Evolutionary conservation across 2,329 filamentous ascomycete genomes (phyloP), one percentile per base, ranked within the genome.

Genomic region (Colletotrichum scovillei): DNA sequence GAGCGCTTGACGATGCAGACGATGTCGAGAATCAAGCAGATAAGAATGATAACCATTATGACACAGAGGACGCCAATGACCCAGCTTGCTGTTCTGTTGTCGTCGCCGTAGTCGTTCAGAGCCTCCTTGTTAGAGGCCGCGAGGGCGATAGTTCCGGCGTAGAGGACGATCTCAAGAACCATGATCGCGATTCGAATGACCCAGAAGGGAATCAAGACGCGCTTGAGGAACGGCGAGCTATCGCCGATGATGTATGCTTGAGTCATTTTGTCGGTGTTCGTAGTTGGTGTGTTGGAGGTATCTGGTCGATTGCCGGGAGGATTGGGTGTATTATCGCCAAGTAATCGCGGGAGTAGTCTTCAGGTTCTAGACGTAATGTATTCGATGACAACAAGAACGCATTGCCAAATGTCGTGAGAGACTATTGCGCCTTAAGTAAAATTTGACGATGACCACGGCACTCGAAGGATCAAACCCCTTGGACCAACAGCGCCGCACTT

Each of bases 141-240:
- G 5, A 71, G 69, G 53, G 69, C 72, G 32, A 81, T 58, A 4
- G 73, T 22, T 2, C 79, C 30, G 12, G 32, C 77, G 71, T 79
- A 79, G 19, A 78, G 11, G 63, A 56, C 76, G 52, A 80, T 76
- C 28, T 78, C 74, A 42, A 81, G 11, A 2, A 78, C 14, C 78
- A 81, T 78, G 60, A 82, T 69, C 56, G 79, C 35, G 59, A 81
- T 78, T 55, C 81, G 80, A 14, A 82, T 30, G 26, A 81, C 75
- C 80, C 80, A 82, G 74, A 82, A 81, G 9, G 81, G 81, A 35
- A 82, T 76, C 66, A 82, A 67, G 14, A 82, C 77, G 52, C 80
- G 78, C 76, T 82, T 82, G 62, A 80, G 75, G 68, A 82, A 82
- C 19, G 81, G 80, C 76, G 80, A 82, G 53, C 68, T 63, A 56